Base-by-base conservation (phyloP, 2,329 filamentous ascomycete species). In the Penicillium sp. region DNA sequence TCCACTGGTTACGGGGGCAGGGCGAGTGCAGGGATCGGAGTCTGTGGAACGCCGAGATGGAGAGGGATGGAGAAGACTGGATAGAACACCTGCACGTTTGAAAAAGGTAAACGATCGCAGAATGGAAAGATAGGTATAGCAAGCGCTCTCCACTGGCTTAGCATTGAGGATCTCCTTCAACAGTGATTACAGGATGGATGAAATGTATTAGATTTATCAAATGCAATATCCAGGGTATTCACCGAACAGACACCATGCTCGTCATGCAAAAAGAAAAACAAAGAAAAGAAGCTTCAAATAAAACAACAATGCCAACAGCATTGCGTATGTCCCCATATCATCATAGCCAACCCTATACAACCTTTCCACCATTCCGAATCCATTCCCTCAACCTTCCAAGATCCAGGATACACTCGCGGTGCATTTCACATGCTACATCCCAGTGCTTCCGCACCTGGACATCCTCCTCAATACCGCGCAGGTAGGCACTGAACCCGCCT, bases 401-500 rank as follows among this genome's bases (percentile, higher is more conserved):
- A 21, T 73, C 69, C 39, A 69, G 49, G 51, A 80, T 71, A 58
- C 71, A 74, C 10, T 72, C 67, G 31, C 70, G 64, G 57, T 80
- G 77, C 52, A 70, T 57, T 50, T 79, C 77, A 52, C 72, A 73
- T 4, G 76, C 75, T 13, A 78, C 70, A 39, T 78, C 73, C 76
- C 76, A 79, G 59, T 78, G 76, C 49, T 72, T 67, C n/a, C 74
- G 66, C 42, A 78, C 74, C 44, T 69, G 67, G 13, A 65, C 65
- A 52, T 79, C 76, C 54, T 80, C 75, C 36, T 78, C 69, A 16
- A 79, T 58, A 16, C 72, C 73, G 42, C 73, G 69, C 52, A 77
- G 65, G 52, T 79, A 79, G 2, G 72, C 72, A 33, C 64, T 70
- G 52, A 71, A 78, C 0, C 77, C 77, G 6, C 71, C 74, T 53